phyloP scores from a whole-genome alignment of 2,329 filamentous ascomycete species.

The Neofusicoccum sp. region DNA sequence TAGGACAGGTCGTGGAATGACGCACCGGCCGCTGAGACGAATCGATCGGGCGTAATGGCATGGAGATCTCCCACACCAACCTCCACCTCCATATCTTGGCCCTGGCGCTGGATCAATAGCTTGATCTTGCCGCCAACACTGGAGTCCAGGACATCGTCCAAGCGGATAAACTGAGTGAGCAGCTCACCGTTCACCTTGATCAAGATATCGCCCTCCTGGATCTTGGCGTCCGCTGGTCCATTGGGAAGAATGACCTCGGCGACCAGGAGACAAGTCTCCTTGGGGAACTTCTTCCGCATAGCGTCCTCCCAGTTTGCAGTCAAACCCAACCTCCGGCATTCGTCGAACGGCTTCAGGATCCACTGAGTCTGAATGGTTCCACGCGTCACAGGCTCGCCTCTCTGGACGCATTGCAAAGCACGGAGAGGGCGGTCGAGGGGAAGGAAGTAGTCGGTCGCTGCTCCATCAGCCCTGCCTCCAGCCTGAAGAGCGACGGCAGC shows the following conservation, averaged over 20 bases:
- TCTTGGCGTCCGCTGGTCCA: constrained; percentile 81
- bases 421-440: constrained; percentile 88
- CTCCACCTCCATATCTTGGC: constrained; percentile 82
- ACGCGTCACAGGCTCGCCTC: constrained; percentile 73
- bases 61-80: constrained; percentile 88
- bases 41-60: constrained; percentile 91
- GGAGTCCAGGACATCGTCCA: constrained; percentile 90
- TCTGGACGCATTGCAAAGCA: constrained; percentile 82
- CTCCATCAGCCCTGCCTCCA: constrained; percentile 89
- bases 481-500: constrained; percentile 91
- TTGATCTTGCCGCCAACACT: constrained; percentile 78
- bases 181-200: constrained; percentile 92
- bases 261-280: constrained; percentile 95
- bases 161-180: constrained; percentile 85
- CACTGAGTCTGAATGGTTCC: constrained; percentile 99
- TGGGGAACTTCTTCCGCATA: constrained; percentile 80
- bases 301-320: constrained; percentile 84
- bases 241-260: constrained; percentile 92
- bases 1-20: constrained; percentile 97
- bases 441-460: constrained; percentile 96
- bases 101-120: constrained; percentile 84
- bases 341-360: constrained; percentile 95
- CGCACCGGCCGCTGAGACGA: constrained; percentile 89
- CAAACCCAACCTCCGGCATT: constrained; percentile 86
- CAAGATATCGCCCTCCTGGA: constrained; percentile 92